Percentiles rank a stretch among this genome's conserved stretches.
Conservation (phyloP, 208 protist genomes). For the Leishmania turanica region DNA sequence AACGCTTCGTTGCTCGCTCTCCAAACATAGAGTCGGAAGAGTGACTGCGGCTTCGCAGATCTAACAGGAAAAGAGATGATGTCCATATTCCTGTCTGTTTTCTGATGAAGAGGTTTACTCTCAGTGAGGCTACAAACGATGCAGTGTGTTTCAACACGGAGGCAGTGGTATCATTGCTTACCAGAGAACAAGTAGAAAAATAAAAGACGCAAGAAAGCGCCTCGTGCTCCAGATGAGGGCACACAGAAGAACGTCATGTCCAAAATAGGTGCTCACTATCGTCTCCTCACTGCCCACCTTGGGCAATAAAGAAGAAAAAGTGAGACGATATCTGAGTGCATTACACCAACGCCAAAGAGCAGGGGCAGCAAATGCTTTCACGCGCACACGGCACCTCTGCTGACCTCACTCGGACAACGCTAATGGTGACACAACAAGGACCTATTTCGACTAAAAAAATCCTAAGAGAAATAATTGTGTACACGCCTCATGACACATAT, state of each 20-base stretch:
- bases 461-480: conserved; percentile 22
- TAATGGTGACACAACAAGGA: background rate
- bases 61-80: background rate
- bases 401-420: background rate
- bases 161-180: background rate
- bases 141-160: background rate
- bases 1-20: background rate
- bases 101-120: background rate
- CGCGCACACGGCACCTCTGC: background rate
- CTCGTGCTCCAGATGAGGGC: background rate
- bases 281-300: background rate
- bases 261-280: background rate
- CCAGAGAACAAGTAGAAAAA: conserved; percentile 15
- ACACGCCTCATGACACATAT: background rate
- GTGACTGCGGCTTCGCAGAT: background rate
- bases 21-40: background rate
- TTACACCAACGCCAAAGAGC: conserved; percentile 2
- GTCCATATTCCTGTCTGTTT: background rate
- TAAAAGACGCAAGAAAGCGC: conserved; percentile 2
- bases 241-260: background rate
- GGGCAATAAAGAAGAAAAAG: background rate
- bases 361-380: background rate
- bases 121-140: conserved; percentile 2
- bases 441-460: conserved; percentile 14
- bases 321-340: conserved; percentile 9